Evolutionary conservation across 257 asterid species (phyloP), one percentile per base, ranked within the genome.

Genomic region (Scutellaria minor): DNA sequence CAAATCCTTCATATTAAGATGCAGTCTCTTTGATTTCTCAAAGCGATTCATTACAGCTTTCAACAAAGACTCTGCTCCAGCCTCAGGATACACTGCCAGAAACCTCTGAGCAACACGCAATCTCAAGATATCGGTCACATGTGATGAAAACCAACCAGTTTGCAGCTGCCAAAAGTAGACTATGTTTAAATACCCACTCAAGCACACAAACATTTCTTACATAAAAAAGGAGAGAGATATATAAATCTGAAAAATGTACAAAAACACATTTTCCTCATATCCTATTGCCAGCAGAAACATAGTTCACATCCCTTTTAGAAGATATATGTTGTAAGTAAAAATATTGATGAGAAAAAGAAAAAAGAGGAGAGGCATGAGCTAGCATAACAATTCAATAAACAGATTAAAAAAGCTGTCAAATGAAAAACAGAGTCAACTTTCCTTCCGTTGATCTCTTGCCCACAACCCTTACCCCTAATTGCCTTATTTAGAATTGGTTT

Each of bases 141-240:
- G 83, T 15, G 86, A 60, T 56, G 97, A 73, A 83, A 91, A 89
- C 99, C 99, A 91, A 67, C 99, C 99, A 42, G 91, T 85, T 75
- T 77, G 80, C 73, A 80, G 81, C 92, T 90, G 88, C 72, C 79
- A 72, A 76, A 77, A 75, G 60, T n/a, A 77, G 45, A 60, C 69
- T 46, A 73, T 27, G 40, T 51, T 39, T 59, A 74, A 15, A 70
- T 24, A 60, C 53, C 44, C 12, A 22, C 39, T 73, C 48, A 57
- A 51, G 22, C 59, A 37, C 18, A 57, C 37, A 71, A 40, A 64
- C 57, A 47, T 60, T 68, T 10, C 20, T 24, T 20, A 41, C 10
- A 56, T 24, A 66, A 31, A 24, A 22, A 41, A 75, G 40, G 62
- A 73, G 46, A 15, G 57, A 59, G 22, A 58, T 64, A 64, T 40